Base-by-base conservation (phyloP, 2,329 filamentous ascomycete species). In the Paecilomyces formosus region DNA sequence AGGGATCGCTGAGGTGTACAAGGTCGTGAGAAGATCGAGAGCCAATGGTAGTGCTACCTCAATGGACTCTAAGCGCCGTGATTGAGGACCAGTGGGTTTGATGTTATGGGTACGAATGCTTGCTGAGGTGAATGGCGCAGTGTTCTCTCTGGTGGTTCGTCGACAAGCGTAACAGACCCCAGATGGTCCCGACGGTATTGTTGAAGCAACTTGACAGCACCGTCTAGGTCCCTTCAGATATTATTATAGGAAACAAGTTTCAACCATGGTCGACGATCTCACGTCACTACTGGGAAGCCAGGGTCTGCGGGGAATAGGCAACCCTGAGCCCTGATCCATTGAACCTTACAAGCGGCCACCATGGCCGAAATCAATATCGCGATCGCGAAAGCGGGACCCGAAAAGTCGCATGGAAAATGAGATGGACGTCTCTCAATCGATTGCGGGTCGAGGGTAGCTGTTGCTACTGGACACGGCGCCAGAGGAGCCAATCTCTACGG, bases 21-120 rank as follows among this genome's bases (percentile, higher is more conserved):
- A 22, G 22, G 28, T 39, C 35, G 49, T 18, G 21, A 35, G 50
- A 50, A 50, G 28, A 28, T 22, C 49, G 45, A 21, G 45, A 57
- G 56, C 66, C 66, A 66, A 68, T 66, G 56, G 53, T 39, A 53
- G 52, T 53, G 58, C 51, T 45, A 22, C 45, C 6, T 28, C 57
- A 12, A 31, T 39, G 55, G 54, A 56, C 24, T 61, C 54, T 58
- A 66, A 64, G 65, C 65, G 64, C 65, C 63, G 59, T 61, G 62
- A 61, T 54, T 57, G 61, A 60, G 58, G 60, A 65, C 60, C 57
- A 31, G 59, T 54, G 54, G 31, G 54, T 33, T 21, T 33, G n/a
- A 55, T 39, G 53, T 55, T 58, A 62, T 52, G 54, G 54, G 56
- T 55, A 57, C 59, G 57, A 55, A 64, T 61, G 65, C 63, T 61